phyloP scores from a whole-genome alignment of 106 monocot species.

The Chionographis japonica region DNA sequence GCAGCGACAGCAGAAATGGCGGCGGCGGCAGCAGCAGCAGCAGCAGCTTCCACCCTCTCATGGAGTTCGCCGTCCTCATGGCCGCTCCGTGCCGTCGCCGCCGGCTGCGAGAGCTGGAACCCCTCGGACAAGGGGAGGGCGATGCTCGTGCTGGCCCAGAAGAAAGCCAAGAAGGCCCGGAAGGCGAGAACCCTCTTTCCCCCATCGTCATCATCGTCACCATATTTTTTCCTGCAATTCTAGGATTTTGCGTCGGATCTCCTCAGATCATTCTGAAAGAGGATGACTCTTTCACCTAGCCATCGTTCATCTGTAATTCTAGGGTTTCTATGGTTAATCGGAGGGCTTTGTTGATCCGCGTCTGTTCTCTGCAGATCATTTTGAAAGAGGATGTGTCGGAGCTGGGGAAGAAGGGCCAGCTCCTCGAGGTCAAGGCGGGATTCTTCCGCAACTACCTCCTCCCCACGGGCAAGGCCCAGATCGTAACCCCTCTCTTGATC shows the following conservation, averaged over 20 bases:
- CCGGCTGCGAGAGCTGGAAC: neutral
- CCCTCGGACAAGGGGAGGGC: neutral
- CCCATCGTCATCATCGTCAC: too few relatives aligned
- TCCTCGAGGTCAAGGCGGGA: slow-evolving; percentile 80
- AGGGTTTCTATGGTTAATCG: too few relatives aligned
- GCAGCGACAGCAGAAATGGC: too few relatives aligned
- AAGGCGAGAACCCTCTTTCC: slow-evolving; percentile 18
- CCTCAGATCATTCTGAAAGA: slow-evolving; percentile 67
- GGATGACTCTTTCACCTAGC: too few relatives aligned
- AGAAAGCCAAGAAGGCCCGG: slow-evolving; percentile 70
- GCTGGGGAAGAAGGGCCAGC: slow-evolving; percentile 77
- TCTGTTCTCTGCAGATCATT: too few relatives aligned
- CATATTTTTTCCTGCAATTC: neutral
- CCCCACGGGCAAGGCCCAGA: slow-evolving; percentile 74
- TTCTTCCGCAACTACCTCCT: slow-evolving; percentile 87
- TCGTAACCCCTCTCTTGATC: slow-evolving; percentile 70
- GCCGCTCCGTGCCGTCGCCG: neutral
- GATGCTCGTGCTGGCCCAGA: slow-evolving; percentile 54
- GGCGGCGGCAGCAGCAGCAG: slow-evolving; percentile 12
- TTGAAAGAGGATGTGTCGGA: slow-evolving; percentile 56
- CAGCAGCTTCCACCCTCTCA: slow-evolving; percentile 12
- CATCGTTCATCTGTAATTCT: too few relatives aligned
- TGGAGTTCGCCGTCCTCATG: slow-evolving; percentile 17
- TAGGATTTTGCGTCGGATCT: neutral
- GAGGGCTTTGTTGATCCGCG: too few relatives aligned